phyloP scores from a whole-genome alignment of 371 early-diverging fungal genomes.

The Synchytrium microbalum region DNA sequence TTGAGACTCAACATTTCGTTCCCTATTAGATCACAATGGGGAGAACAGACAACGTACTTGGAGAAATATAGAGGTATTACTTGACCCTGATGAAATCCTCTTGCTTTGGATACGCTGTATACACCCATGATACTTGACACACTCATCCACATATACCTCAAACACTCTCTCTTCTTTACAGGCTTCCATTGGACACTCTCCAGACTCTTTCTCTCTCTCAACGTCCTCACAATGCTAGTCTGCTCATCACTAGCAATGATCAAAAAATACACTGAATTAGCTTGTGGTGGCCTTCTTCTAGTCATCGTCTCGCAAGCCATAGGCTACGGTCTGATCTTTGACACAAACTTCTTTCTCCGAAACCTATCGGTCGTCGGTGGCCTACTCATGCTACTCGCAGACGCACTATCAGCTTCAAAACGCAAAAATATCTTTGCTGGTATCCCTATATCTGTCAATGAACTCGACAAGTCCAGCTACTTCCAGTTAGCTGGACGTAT shows the following conservation, averaged over 20 bases:
- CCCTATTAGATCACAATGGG: constrained; percentile 61
- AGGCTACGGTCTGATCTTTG: constrained; percentile 88
- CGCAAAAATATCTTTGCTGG: constrained; percentile 33
- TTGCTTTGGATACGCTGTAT: no score
- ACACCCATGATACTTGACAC: background rate
- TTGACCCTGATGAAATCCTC: no score
- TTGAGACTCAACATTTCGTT: no score
- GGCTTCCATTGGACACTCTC: constrained; percentile 68
- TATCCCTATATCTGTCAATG: constrained; percentile 15
- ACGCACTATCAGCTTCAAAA: constrained; percentile 43
- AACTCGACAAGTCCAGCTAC: constrained; percentile 74
- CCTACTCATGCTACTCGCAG: constrained; percentile 88
- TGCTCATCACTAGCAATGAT: constrained; percentile 71
- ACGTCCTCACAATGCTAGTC: constrained; percentile 69
- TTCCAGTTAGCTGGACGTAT: constrained; percentile 86
- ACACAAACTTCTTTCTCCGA: constrained; percentile 81
- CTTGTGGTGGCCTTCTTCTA: constrained; percentile 68
- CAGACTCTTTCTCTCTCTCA: constrained; percentile 73
- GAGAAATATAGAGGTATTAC: constrained; percentile 53
- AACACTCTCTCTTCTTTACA: constrained; percentile 7
- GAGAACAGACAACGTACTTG: constrained; percentile 77
- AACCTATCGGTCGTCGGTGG: constrained; percentile 89
- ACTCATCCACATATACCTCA: background rate
- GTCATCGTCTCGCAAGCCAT: constrained; percentile 82
- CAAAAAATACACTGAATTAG: constrained; percentile 67